Percentiles rank a stretch among this genome's conserved stretches.
phyloP scores from a whole-genome alignment of 768 basidiomycete genomes.

The Epithele typhae region DNA sequence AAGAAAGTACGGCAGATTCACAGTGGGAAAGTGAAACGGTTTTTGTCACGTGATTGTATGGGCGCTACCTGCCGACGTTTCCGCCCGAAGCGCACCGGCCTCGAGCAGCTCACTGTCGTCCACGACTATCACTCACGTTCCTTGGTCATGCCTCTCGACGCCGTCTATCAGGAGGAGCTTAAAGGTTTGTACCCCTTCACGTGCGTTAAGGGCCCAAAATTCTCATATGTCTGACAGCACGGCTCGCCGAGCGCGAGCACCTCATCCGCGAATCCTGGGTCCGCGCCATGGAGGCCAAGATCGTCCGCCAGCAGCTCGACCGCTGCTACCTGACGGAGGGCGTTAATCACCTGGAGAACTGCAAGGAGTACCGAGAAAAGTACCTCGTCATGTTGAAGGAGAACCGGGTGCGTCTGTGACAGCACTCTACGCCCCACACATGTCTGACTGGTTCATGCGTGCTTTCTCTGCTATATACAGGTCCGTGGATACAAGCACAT shows the following conservation, averaged over 20 bases:
- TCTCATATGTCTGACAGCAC: conserved; percentile 37
- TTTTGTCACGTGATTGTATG: too few relatives aligned
- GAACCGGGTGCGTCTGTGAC: conserved; percentile 59
- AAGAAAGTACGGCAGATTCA: too few relatives aligned
- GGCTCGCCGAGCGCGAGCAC: conserved; percentile 64
- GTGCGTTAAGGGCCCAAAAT: neutral
- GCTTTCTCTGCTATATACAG: conserved; percentile 39
- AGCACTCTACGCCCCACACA: neutral
- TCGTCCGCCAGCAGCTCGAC: conserved; percentile 83
- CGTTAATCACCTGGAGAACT: conserved; percentile 87
- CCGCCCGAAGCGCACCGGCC: too few relatives aligned
- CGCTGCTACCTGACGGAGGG: conserved; percentile 91
- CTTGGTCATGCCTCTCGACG: conserved; percentile 37
- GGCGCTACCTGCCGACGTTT: too few relatives aligned
- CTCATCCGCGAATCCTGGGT: conserved; percentile 91
- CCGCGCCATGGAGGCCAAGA: conserved; percentile 85
- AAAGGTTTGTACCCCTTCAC: conserved; percentile 35
- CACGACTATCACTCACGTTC: too few relatives aligned
- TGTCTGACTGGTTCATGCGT: neutral
- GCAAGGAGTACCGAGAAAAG: conserved; percentile 79
- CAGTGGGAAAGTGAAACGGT: too few relatives aligned
- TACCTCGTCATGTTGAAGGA: conserved; percentile 76
- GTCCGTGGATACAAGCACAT: conserved; percentile 84
- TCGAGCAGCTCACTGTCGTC: too few relatives aligned
- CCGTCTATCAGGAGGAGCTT: conserved; percentile 42